Conservation (phyloP, 202 grass and related monocot genomes). For the Musa balbisiana region DNA sequence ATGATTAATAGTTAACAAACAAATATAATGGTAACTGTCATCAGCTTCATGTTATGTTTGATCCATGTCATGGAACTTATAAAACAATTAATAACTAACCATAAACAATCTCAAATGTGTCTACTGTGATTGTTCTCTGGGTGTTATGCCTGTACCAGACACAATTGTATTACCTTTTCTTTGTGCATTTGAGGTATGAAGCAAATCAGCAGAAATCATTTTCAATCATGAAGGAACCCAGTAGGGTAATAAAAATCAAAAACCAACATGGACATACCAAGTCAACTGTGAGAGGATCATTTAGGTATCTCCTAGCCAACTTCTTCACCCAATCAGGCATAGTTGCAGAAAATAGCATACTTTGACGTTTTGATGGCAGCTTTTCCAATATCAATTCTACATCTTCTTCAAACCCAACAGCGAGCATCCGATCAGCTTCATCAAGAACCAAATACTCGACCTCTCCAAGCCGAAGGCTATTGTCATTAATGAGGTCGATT, state of each 20-base stretch:
- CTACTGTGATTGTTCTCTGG: too few species aligned
- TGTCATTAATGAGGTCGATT: conserved; percentile 86
- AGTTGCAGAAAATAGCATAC: conserved; percentile 95
- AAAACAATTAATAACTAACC: too few species aligned
- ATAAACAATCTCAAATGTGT: too few species aligned
- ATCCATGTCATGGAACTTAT: too few species aligned
- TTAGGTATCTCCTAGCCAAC: conserved; percentile 72
- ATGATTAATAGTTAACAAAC: too few species aligned
- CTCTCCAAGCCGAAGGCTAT: conserved; percentile 72
- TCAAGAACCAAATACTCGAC: conserved; percentile 88
- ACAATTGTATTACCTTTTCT: not conserved
- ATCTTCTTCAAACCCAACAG: conserved; percentile 97
- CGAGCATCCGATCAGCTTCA: conserved; percentile 98
- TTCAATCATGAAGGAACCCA: not conserved
- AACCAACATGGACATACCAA: conserved; percentile 39
- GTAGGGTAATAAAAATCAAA: not conserved
- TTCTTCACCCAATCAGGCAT: conserved; percentile 99
- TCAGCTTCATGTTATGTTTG: too few species aligned
- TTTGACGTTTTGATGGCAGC: conserved; percentile 66
- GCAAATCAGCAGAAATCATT: too few species aligned
- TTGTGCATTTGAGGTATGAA: too few species aligned
- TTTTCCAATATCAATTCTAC: conserved; percentile 91
- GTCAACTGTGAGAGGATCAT: conserved; percentile 90
- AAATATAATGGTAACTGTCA: too few species aligned
- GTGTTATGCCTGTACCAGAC: too few species aligned